phyloP scores from a whole-genome alignment of 1,284 basidiomycete species.

The Coniferiporia sulphurascens region DNA sequence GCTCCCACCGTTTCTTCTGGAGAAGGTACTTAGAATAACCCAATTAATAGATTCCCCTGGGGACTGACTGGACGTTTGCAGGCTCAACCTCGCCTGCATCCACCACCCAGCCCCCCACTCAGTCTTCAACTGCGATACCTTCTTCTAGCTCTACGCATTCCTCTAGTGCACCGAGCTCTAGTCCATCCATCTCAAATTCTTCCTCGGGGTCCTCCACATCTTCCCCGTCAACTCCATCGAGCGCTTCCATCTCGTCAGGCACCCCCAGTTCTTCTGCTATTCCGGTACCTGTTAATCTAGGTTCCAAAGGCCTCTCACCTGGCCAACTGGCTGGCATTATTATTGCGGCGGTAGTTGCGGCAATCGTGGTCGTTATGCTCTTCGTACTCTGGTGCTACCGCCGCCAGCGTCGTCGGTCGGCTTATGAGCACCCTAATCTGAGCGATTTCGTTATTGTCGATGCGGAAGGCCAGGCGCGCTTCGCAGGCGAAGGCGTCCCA shows the following conservation, averaged over 20 bases:
- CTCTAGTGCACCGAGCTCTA: constrained; percentile 3
- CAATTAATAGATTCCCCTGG: constrained; percentile 17
- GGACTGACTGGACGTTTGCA: constrained; percentile 15
- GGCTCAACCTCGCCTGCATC: constrained; percentile 18
- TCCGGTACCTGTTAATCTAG: neutral
- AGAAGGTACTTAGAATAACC: neutral
- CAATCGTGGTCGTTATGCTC: constrained; percentile 8
- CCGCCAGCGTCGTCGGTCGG: constrained; percentile 3
- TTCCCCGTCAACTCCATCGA: constrained; percentile 2
- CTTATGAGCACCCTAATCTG: constrained; percentile 15
- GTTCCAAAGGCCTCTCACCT: constrained; percentile 1
- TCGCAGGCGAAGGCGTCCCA: constrained; percentile 18
- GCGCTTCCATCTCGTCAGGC: constrained; percentile 16
- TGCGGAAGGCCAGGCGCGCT: constrained; percentile 11
- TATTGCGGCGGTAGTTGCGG: constrained; percentile 10
- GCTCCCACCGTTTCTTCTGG: neutral
- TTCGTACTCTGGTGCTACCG: constrained; percentile 7
- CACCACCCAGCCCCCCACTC: neutral
- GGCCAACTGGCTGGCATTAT: constrained; percentile 15
- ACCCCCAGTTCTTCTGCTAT: constrained; percentile 19
- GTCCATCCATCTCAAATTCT: neutral
- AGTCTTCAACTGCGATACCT: constrained; percentile 16
- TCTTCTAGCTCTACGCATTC: constrained; percentile 2
- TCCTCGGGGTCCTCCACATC: neutral
- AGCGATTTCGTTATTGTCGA: constrained; percentile 19